phyloP scores from a whole-genome alignment of 257 asterid genomes.

The Solanum gracilifrons region DNA sequence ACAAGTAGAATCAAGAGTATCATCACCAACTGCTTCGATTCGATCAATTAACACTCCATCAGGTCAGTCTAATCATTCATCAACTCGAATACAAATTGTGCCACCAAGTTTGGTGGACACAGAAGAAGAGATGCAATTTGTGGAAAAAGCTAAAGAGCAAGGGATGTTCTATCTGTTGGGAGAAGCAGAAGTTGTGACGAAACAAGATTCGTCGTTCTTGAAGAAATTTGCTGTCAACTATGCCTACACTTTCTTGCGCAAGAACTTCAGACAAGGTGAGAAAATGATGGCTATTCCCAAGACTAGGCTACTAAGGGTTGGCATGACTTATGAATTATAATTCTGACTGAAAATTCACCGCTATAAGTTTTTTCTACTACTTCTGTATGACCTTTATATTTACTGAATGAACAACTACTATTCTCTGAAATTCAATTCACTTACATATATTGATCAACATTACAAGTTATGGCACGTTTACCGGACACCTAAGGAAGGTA shows the following conservation, averaged over 20 bases:
- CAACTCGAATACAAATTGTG: background rate
- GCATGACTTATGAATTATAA: conserved; percentile 61
- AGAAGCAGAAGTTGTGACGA: conserved; percentile 61
- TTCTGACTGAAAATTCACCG: too few species aligned
- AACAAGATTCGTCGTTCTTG: conserved; percentile 28
- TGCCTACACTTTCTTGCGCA: conserved; percentile 43
- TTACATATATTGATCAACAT: background rate
- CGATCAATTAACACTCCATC: background rate
- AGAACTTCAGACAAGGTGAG: conserved; percentile 61
- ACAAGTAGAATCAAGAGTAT: conserved; percentile 1
- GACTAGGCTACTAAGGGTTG: conserved; percentile 51
- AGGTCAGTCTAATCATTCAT: conserved; percentile 24
- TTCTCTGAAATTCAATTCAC: background rate
- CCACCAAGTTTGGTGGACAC: background rate
- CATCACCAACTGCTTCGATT: conserved; percentile 10
- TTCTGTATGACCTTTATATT: background rate
- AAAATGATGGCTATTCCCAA: conserved; percentile 47
- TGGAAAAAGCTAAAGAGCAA: conserved; percentile 29
- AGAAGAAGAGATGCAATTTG: conserved; percentile 28
- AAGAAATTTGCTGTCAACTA: conserved; percentile 41
- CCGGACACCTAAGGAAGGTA: background rate
- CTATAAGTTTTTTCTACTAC: background rate
- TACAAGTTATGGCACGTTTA: background rate
- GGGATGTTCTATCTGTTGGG: conserved; percentile 58
- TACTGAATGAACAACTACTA: background rate